Percentiles rank a stretch among this genome's conserved stretches.
These are phyloP conservation scores for Penicillium cataractarum DNA, from an alignment of 495 filamentous ascomycete species.

Conservation along the genomic window DNA sequence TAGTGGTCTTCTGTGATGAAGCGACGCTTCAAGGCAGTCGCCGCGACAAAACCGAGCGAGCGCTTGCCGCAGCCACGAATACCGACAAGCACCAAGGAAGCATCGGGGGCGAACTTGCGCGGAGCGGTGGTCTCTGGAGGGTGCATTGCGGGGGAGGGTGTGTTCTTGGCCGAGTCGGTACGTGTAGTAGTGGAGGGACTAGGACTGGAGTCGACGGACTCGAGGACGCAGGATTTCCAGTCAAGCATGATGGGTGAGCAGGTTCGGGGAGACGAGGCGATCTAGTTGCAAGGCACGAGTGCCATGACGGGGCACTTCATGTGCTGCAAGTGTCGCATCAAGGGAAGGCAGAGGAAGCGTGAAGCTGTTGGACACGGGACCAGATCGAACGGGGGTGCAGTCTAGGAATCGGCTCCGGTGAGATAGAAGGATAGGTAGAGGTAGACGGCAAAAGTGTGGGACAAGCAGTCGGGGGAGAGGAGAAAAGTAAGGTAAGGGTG, in stretches of 20 bases:
- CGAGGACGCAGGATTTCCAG: conserved; percentile 18
- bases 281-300: conserved; percentile 9
- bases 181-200: not conserved
- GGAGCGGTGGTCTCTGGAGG: conserved; percentile 51
- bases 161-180: conserved; percentile 10
- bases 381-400: not conserved
- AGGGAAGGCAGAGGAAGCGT: not conserved
- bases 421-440: not conserved
- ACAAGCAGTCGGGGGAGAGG: not conserved
- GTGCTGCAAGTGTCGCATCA: conserved; percentile 10
- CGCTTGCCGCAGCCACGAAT: conserved; percentile 79
- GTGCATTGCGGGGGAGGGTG: conserved; percentile 24
- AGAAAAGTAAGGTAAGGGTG: not conserved
- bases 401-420: not conserved
- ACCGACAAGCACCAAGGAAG: conserved; percentile 77
- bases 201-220: conserved; percentile 10
- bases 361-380: not conserved
- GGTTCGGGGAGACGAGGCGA: not conserved
- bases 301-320: conserved; percentile 17
- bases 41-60: conserved; percentile 77
- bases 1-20: conserved; percentile 78
- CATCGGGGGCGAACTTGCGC: conserved; percentile 60
- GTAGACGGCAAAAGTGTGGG: not conserved
- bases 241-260: conserved; percentile 15
- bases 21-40: conserved; percentile 70